Evolutionary conservation across 169 alveolate genomes (phyloP), one percentile per base, ranked within the genome.

Genomic region (Ichthyophthirius multifiliis): DNA sequence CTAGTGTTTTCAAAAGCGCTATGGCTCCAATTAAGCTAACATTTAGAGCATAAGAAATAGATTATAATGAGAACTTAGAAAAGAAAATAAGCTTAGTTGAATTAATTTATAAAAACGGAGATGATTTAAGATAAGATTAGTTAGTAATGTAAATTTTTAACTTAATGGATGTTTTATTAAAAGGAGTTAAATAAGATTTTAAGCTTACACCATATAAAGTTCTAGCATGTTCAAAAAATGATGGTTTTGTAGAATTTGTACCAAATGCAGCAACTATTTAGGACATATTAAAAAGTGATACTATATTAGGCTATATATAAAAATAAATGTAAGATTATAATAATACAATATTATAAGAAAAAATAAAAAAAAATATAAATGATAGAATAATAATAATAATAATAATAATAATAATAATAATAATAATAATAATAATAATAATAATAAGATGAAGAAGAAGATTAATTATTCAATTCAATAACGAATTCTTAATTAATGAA

Each of bases 221-320:
- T 0, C 77, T 92, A 3, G 96, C 96, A 9, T 88, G 89, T 18
- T 76, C 90, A 20, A 90, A 87, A 55, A 75, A 75, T 39, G 94
- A 89, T 84, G 96, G 96, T 2, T 89, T 89, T 81, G 82, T 92
- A 7, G 96, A 92, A 75, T 92, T 92, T 74, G 96, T 92, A 0
- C 92, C 92, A 13, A 88, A 85, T 41, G 78, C 91, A 3, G 74
- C 16, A n/a, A n/a, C n/a, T n/a, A n/a, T n/a, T n/a, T n/a, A n/a
- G n/a, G n/a, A n/a, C n/a, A n/a, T n/a, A n/a, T n/a, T n/a, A n/a
- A n/a, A n/a, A n/a, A n/a, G n/a, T n/a, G n/a, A n/a, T n/a, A n/a
- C n/a, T n/a, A n/a, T n/a, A 6, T 13, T 6, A 6, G 4, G 16
- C 16, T 6, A 45, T 5, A 5, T 45, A 45, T 45, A 45, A 45